Evolutionary conservation across 495 filamentous ascomycete species (phyloP), one percentile per base, ranked within the genome.

Genomic region (Bryoglossum gracile): DNA sequence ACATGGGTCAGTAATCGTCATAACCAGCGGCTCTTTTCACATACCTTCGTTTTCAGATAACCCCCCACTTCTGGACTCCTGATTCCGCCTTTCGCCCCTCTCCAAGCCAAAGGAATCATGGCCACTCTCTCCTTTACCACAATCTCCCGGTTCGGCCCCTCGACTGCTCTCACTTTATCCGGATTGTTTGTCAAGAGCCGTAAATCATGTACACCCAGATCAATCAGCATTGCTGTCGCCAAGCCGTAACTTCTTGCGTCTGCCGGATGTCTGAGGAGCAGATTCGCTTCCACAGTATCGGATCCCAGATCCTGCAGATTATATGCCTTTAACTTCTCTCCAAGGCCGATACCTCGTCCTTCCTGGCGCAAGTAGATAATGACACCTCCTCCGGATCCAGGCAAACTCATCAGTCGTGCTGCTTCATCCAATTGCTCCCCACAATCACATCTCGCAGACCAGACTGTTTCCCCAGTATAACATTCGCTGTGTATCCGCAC

Each of bases 351-450:
- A 0, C 92, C 92, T 3, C 92, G 84, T 5, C 92, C 92, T 68
- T 98, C 92, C 68, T 98, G 92, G 5, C 92, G 81, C 3, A 98
- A 71, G 60, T 98, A 99, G 47, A 99, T 80, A 53, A 99, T 94
- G 6, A 94, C 86, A 17, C 92, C 92, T 1, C 89, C 89, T 0
- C 76, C 72, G 1, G 77, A 78, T 26, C 77, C 76, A 10, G 80
- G 75, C n/a, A 94, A 67, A 4, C 87, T 87, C 92, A 99, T 97
- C 6, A 97, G 67, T 13, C 92, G 74, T 2, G 91, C 92, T 2
- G 94, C 92, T 68, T 99, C 92, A 60, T 99, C 92, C 2, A 99
- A 72, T 64, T 99, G 92, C 65, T 97, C 94, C 22, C 92, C 92
- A 63, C 92, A 99, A 65, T 99, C 92, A 65, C 92, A 99, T 4